Conservation (phyloP, 139 green algal genomes). For the Spirogloea muscicola region DNA sequence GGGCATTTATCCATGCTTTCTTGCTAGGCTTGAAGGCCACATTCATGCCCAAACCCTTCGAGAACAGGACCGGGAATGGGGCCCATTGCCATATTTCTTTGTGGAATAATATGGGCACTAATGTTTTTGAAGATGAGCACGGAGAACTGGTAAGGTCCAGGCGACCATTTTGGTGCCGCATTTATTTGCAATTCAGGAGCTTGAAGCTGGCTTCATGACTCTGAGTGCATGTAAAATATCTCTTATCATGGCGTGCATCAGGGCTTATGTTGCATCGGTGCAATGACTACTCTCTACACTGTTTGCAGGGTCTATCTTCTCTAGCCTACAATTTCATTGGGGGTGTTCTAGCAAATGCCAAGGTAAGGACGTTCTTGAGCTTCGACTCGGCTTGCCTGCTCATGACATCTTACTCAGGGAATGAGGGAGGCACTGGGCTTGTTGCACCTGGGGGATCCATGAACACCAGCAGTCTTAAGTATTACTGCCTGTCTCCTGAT, state of each 20-base stretch:
- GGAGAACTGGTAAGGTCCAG: conserved; percentile 12
- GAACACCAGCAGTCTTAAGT: too few relatives aligned
- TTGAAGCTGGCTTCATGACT: too few relatives aligned
- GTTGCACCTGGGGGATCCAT: too few relatives aligned
- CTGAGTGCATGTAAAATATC: too few relatives aligned
- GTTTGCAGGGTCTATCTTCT: conserved; percentile 3
- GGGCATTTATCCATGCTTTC: not conserved
- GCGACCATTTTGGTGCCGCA: not conserved
- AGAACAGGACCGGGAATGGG: conserved; percentile 16
- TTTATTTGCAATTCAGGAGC: too few relatives aligned
- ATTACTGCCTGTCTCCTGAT: too few relatives aligned
- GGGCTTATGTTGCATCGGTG: too few relatives aligned
- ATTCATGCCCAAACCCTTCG: conserved; percentile 29
- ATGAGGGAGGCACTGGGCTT: too few relatives aligned
- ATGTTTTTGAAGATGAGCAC: conserved; percentile 14
- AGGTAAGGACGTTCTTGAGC: conserved; percentile 2
- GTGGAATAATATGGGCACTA: not conserved
- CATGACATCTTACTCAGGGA: too few relatives aligned
- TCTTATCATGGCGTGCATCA: too few relatives aligned
- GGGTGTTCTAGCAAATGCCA: conserved; percentile 5
- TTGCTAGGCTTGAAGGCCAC: conserved; percentile 7
- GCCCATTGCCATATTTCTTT: conserved; percentile 20
- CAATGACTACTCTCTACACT: too few relatives aligned
- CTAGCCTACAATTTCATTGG: conserved; percentile 22
- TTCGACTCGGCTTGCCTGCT: too few relatives aligned